phyloP scores from a whole-genome alignment of 352 stramenopile species.

The Pythium plurisporium region DNA sequence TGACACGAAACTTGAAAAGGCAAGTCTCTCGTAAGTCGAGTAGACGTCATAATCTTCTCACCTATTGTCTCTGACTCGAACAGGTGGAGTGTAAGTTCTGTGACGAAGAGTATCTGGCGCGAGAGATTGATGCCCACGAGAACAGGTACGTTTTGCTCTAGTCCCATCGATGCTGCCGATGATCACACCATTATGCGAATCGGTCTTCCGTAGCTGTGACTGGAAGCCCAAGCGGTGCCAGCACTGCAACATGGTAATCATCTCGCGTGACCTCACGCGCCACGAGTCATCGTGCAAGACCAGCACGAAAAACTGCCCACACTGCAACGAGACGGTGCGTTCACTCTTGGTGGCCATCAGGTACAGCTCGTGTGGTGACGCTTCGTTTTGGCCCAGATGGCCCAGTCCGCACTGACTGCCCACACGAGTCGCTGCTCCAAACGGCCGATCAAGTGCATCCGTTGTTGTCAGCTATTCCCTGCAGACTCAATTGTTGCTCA shows the following conservation, averaged over 20 bases:
- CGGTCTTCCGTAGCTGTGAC: slow-evolving; percentile 47
- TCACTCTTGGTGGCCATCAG: not conserved
- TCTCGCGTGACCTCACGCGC: slow-evolving; percentile 49
- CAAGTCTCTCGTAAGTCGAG: too few relatives aligned
- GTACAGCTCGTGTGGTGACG: not conserved
- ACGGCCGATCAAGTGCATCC: slow-evolving; percentile 80
- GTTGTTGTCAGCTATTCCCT: slow-evolving; percentile 71
- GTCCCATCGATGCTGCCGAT: too few relatives aligned
- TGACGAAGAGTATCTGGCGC: slow-evolving; percentile 55
- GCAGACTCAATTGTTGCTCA: slow-evolving; percentile 69
- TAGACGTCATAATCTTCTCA: too few relatives aligned
- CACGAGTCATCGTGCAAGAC: slow-evolving; percentile 71
- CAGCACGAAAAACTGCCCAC: slow-evolving; percentile 50
- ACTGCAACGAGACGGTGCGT: slow-evolving; percentile 63
- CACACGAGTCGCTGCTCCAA: slow-evolving; percentile 65
- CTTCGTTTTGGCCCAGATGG: slow-evolving; percentile 32
- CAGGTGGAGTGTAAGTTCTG: slow-evolving; percentile 78
- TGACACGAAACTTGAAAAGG: not conserved
- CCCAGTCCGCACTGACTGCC: slow-evolving; percentile 32
- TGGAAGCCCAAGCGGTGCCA: slow-evolving; percentile 76
- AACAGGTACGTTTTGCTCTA: slow-evolving; percentile 41
- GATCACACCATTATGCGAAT: too few relatives aligned
- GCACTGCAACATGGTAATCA: slow-evolving; percentile 83
- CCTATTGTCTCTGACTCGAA: not conserved
- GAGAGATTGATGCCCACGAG: slow-evolving; percentile 60